phyloP scores from a whole-genome alignment of 2,329 filamentous ascomycete species.

The Fusarium pseudocircinatum region DNA sequence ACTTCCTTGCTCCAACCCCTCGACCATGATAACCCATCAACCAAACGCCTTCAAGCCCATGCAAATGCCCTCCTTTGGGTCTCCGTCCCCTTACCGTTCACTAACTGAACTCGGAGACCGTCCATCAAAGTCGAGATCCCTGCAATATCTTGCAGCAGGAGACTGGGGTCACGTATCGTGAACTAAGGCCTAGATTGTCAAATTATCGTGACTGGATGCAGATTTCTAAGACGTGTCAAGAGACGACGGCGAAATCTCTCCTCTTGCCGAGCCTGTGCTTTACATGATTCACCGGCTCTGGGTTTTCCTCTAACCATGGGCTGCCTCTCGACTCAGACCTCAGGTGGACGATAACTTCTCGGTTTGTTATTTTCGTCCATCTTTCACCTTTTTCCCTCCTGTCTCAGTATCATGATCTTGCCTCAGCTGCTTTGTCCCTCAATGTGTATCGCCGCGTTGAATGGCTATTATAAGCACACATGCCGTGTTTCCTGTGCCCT shows the following conservation, averaged over 20 bases:
- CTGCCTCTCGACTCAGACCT: slow-evolving; percentile 30
- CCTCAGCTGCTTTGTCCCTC: neutral
- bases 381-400: neutral
- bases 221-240: slow-evolving; percentile 1
- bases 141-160: slow-evolving; percentile 22
- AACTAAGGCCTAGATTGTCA: slow-evolving; percentile 3
- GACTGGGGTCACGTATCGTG: slow-evolving; percentile 17
- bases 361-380: slow-evolving; percentile 25
- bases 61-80: neutral
- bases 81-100: slow-evolving; percentile 13
- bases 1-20: neutral
- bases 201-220: slow-evolving; percentile 29
- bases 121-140: slow-evolving; percentile 14
- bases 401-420: slow-evolving; percentile 1
- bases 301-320: slow-evolving; percentile 15
- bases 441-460: slow-evolving; percentile 11
- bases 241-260: slow-evolving; percentile 17
- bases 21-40: neutral
- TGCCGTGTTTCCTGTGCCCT: neutral
- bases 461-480: neutral
- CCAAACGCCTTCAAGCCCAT: neutral
- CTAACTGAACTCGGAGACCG: slow-evolving; percentile 24
- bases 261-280: slow-evolving; percentile 22
- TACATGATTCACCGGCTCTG: slow-evolving; percentile 18
- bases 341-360: slow-evolving; percentile 40